A percentile compares a stretch with the other conserved stretches of the same genome.
Conservation (phyloP, 2,329 filamentous ascomycete genomes). For the Pseudophaeomoniella oleicola region DNA sequence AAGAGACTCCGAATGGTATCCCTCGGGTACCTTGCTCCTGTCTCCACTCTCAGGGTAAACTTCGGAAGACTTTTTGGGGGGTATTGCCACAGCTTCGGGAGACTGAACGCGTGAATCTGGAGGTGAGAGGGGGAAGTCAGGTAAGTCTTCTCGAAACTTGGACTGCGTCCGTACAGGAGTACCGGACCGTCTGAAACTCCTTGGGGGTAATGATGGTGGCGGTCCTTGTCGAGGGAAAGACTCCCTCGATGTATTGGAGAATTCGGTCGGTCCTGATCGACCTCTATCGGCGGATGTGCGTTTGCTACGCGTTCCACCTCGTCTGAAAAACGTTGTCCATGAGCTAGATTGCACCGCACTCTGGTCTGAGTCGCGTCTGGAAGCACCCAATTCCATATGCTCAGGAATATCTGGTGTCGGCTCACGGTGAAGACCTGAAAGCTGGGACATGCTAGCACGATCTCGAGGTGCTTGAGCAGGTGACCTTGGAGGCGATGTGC, state of each 20-base stretch:
- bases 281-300: constrained; percentile 35
- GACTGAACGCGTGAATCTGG: constrained; percentile 70
- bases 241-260: constrained; percentile 81
- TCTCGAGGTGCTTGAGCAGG: constrained; percentile 30
- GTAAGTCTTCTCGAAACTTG: constrained; percentile 82
- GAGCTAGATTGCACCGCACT: constrained; percentile 31
- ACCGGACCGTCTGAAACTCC: constrained; percentile 32
- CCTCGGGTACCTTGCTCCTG: neutral
- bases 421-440: constrained; percentile 33
- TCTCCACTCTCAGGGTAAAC: constrained; percentile 2
- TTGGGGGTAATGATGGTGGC: constrained; percentile 22
- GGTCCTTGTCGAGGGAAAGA: constrained; percentile 52
- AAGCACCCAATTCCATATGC: constrained; percentile 29
- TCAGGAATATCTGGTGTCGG: constrained; percentile 38
- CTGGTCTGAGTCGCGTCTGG: constrained; percentile 41
- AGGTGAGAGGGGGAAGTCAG: constrained; percentile 73
- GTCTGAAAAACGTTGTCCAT: constrained; percentile 64
- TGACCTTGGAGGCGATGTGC: constrained; percentile 29
- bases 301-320: constrained; percentile 42
- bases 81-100: constrained; percentile 40
- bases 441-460: constrained; percentile 38
- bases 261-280: constrained; percentile 53
- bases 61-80: constrained; percentile 2
- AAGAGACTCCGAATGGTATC: neutral
- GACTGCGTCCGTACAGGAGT: constrained; percentile 70